Evolutionary conservation across 1,284 basidiomycete species (phyloP).

Genomic region (Porodaedalea pini): DNA sequence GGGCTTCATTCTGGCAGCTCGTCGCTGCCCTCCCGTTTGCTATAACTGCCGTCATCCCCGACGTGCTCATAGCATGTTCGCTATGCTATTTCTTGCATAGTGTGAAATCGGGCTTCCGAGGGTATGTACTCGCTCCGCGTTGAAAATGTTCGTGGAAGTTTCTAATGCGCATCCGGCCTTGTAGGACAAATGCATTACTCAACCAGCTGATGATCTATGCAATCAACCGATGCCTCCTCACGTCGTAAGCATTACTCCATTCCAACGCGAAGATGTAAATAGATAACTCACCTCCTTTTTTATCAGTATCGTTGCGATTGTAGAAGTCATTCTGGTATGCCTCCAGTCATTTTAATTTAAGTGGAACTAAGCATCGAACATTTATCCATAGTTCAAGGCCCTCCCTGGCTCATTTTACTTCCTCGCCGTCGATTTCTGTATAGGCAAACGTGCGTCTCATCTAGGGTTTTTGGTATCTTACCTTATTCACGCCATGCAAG

Average conservation of each 20-base stretch:
- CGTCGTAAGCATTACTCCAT: conserved; percentile 33
- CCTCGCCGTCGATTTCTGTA: conserved; percentile 43
- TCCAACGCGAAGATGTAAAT: neutral
- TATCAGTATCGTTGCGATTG: conserved; percentile 37
- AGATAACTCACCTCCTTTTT: neutral
- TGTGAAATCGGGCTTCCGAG: conserved; percentile 25
- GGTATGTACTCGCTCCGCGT: conserved; percentile 1
- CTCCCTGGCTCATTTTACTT: conserved; percentile 40
- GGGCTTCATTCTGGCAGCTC: conserved; percentile 3
- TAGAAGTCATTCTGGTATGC: conserved; percentile 37
- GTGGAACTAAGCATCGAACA: neutral
- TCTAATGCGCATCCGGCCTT: neutral
- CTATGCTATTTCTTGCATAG: conserved; percentile 37
- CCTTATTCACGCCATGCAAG: neutral
- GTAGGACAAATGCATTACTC: conserved; percentile 39
- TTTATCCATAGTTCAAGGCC: conserved; percentile 32
- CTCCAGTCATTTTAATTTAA: neutral
- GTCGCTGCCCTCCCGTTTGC: conserved; percentile 38
- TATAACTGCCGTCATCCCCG: conserved; percentile 37
- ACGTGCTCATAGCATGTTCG: conserved; percentile 39
- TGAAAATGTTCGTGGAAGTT: neutral
- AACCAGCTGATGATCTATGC: conserved; percentile 42
- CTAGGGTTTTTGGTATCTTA: neutral
- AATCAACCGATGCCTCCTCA: conserved; percentile 45
- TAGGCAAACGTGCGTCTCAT: conserved; percentile 40